Evolutionary conservation across 2,329 filamentous ascomycete genomes (phyloP).

Genomic region (Emericellopsis cladophorae): DNA sequence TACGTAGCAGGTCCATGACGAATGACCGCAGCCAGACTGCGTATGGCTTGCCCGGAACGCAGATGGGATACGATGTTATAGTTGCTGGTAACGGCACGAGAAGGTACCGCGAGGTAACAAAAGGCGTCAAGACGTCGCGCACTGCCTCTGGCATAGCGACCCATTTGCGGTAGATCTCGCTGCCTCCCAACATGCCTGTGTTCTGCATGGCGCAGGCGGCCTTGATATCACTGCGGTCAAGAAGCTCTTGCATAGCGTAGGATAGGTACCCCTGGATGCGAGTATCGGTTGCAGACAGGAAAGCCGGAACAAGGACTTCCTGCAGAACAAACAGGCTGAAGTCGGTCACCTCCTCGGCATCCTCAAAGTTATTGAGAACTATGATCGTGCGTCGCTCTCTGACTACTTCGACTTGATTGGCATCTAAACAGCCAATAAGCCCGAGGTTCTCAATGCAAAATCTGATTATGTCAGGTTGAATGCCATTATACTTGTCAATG

Average conservation of each 20-base stretch:
- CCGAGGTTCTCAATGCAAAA: slow-evolving; percentile 76
- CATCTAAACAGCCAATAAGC: slow-evolving; percentile 80
- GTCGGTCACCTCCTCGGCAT: slow-evolving; percentile 64
- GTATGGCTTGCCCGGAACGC: slow-evolving; percentile 55
- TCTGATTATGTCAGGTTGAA: slow-evolving; percentile 52
- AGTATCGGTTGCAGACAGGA: slow-evolving; percentile 80
- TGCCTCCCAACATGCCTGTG: slow-evolving; percentile 29
- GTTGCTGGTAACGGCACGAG: slow-evolving; percentile 50
- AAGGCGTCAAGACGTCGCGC: slow-evolving; percentile 75
- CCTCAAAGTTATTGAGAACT: slow-evolving; percentile 75
- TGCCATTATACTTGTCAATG: slow-evolving; percentile 64
- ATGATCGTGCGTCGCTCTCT: slow-evolving; percentile 74
- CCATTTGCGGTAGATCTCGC: slow-evolving; percentile 62
- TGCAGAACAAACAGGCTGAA: slow-evolving; percentile 81
- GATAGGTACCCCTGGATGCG: slow-evolving; percentile 83
- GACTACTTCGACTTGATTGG: slow-evolving; percentile 73
- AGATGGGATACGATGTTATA: slow-evolving; percentile 64
- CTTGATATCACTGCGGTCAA: slow-evolving; percentile 65
- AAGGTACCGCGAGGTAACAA: slow-evolving; percentile 71
- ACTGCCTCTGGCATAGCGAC: slow-evolving; percentile 62
- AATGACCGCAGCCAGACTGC: slow-evolving; percentile 71
- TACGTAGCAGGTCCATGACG: slow-evolving; percentile 70
- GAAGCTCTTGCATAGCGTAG: slow-evolving; percentile 85
- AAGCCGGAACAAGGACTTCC: slow-evolving; percentile 79
- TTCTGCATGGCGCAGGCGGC: slow-evolving; percentile 33